phyloP scores from a whole-genome alignment of 2,329 filamentous ascomycete genomes.

The Byssothecium circinans region DNA sequence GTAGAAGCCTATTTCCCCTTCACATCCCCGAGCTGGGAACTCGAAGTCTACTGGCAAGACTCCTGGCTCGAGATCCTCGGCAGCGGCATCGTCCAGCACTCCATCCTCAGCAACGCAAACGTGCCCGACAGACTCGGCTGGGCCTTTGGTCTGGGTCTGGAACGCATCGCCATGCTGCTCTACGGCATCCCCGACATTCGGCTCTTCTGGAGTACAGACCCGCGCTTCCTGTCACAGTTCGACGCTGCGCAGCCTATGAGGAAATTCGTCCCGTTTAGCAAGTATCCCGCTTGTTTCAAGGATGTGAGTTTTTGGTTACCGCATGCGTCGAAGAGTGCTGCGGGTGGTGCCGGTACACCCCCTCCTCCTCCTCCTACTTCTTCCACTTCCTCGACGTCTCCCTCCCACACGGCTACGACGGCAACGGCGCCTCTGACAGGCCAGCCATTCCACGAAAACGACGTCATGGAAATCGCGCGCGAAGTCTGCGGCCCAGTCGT shows the following conservation, averaged over 20 bases:
- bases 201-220: constrained; percentile 89
- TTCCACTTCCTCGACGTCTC: constrained; percentile 15
- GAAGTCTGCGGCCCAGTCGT: constrained; percentile 79
- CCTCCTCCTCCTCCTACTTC: constrained; percentile 34
- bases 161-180: constrained; percentile 95
- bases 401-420: constrained; percentile 42
- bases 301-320: constrained; percentile 92
- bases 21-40: constrained; percentile 91
- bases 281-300: constrained; percentile 84
- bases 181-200: constrained; percentile 96
- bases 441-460: constrained; percentile 80
- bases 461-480: constrained; percentile 93
- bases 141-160: constrained; percentile 93
- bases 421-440: constrained; percentile 28
- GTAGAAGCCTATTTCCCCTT: constrained; percentile 98
- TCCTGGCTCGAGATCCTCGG: constrained; percentile 96
- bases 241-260: constrained; percentile 49
- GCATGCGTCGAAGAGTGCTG: constrained; percentile 15
- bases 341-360: constrained; percentile 35
- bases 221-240: constrained; percentile 87
- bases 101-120: constrained; percentile 75
- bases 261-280: constrained; percentile 85
- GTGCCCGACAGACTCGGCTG: constrained; percentile 78
- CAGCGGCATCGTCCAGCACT: constrained; percentile 86
- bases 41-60: constrained; percentile 91